Percentiles rank a stretch among this genome's conserved stretches.
Evolutionary conservation across 2,329 filamentous ascomycete species (phyloP).

Genomic region (Thielaviopsis musarum): DNA sequence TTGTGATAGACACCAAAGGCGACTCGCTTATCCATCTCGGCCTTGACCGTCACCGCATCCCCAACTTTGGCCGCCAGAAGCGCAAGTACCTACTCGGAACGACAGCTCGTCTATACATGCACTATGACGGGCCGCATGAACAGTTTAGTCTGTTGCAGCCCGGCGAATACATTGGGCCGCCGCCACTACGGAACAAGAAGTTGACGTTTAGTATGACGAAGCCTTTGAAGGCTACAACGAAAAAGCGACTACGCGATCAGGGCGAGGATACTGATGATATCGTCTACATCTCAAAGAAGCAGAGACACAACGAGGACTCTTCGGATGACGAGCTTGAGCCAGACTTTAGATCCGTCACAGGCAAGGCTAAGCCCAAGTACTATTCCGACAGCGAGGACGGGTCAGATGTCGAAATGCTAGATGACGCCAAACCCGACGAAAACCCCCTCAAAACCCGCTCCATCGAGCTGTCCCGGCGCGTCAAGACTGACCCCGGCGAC

Average conservation of each 20-base stretch:
- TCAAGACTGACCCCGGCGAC: slow-evolving; percentile 50
- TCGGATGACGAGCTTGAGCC: slow-evolving; percentile 28
- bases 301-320: slow-evolving; percentile 19
- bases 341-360: slow-evolving; percentile 49
- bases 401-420: slow-evolving; percentile 9
- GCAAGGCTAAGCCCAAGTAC: slow-evolving; percentile 36
- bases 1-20: slow-evolving; percentile 54
- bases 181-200: slow-evolving; percentile 8
- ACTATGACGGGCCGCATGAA: slow-evolving; percentile 43
- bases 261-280: slow-evolving; percentile 24
- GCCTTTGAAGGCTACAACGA: slow-evolving; percentile 1
- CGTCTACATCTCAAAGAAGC: slow-evolving; percentile 11
- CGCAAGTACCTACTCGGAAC: slow-evolving; percentile 56
- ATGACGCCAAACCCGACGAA: slow-evolving; percentile 19
- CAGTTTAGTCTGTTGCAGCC: slow-evolving; percentile 33
- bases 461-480: slow-evolving; percentile 42
- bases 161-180: slow-evolving; percentile 18
- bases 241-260: background rate
- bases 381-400: slow-evolving; percentile 28
- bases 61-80: slow-evolving; percentile 52
- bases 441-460: slow-evolving; percentile 36
- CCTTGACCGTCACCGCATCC: slow-evolving; percentile 54
- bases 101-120: slow-evolving; percentile 41
- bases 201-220: slow-evolving; percentile 6
- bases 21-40: slow-evolving; percentile 63